phyloP scores from a whole-genome alignment of 768 basidiomycete species.

The Podaxis sp. region DNA sequence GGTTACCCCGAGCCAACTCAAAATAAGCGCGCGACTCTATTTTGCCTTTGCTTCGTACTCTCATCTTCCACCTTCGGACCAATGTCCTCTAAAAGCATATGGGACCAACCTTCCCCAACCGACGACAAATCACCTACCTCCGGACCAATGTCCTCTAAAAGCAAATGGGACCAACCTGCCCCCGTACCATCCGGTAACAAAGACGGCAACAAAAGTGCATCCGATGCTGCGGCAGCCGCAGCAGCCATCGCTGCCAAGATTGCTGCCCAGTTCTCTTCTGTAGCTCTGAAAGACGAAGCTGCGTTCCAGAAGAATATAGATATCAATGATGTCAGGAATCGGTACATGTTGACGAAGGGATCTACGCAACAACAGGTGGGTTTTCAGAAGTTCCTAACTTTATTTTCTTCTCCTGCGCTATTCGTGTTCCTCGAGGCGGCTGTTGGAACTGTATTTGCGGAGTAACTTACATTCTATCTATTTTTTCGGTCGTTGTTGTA shows the following conservation, averaged over 20 bases:
- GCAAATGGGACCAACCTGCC: constrained; percentile 72
- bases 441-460: neutral
- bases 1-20: neutral
- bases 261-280: constrained; percentile 68
- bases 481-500: constrained; percentile 29
- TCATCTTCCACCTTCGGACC: constrained; percentile 9
- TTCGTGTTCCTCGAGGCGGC: neutral
- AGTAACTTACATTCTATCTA: neutral
- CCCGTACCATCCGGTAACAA: constrained; percentile 24
- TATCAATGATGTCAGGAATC: constrained; percentile 89
- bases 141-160: constrained; percentile 10
- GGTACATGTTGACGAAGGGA: constrained; percentile 88
- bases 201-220: constrained; percentile 42
- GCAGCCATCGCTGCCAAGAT: constrained; percentile 89
- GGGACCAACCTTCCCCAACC: constrained; percentile 47
- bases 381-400: constrained; percentile 70
- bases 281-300: constrained; percentile 57
- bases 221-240: constrained; percentile 56
- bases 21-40: too few relatives aligned
- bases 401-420: too few relatives aligned
- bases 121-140: constrained; percentile 23
- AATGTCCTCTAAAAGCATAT: constrained; percentile 40
- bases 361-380: constrained; percentile 82
- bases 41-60: too few relatives aligned
- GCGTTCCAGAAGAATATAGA: constrained; percentile 86